Conservation (phyloP, 2,329 filamentous ascomycete genomes). For the Venturia effusa region DNA sequence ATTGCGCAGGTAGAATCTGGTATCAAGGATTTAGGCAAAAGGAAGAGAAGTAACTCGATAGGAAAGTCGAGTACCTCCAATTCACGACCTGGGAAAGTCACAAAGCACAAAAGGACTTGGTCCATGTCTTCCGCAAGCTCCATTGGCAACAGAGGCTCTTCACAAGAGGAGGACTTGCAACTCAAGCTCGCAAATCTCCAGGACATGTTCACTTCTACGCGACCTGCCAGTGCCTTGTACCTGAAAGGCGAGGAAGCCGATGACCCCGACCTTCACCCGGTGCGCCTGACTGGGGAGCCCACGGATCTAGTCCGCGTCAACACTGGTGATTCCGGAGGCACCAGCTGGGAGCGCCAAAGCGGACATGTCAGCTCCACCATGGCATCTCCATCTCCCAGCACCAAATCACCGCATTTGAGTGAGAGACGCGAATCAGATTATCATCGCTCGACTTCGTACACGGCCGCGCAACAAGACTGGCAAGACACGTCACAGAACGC, state of each 20-base stretch:
- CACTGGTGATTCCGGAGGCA: constrained; percentile 31
- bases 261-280: constrained; percentile 69
- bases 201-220: constrained; percentile 81
- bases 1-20: constrained; percentile 63
- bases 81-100: constrained; percentile 61
- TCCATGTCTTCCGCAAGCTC: constrained; percentile 68
- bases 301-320: constrained; percentile 47
- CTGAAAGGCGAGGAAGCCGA: constrained; percentile 67
- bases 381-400: constrained; percentile 39
- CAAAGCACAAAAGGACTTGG: constrained; percentile 90
- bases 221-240: constrained; percentile 67
- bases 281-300: constrained; percentile 58
- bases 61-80: constrained; percentile 36
- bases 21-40: constrained; percentile 48
- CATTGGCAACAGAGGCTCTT: constrained; percentile 27
- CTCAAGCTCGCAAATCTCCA: constrained; percentile 67
- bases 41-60: constrained; percentile 46
- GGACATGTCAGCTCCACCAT: constrained; percentile 46
- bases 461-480: constrained; percentile 43
- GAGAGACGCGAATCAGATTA: constrained; percentile 29
- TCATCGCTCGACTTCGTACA: constrained; percentile 30
- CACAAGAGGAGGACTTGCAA: constrained; percentile 60
- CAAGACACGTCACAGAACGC: constrained; percentile 45
- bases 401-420: constrained; percentile 32
- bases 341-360: constrained; percentile 37